These are phyloP conservation scores for Solanum habrochaites DNA, from an alignment of 257 asterid species.

Conservation along the genomic window DNA sequence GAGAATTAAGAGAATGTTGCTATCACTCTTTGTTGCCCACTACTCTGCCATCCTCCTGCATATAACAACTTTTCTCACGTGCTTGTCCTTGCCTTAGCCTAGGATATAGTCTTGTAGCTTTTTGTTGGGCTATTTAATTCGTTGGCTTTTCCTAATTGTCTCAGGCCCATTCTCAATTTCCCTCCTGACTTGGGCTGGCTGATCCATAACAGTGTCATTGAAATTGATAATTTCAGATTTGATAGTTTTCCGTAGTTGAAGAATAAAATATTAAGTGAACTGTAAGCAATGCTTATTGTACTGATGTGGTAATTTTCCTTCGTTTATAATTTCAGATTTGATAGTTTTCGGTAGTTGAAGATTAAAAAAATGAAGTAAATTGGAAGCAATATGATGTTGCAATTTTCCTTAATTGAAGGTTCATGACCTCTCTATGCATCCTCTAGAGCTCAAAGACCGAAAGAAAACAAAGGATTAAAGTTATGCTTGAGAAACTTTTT, in stretches of 20 bases:
- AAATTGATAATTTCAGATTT: background rate
- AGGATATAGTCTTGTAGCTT: background rate
- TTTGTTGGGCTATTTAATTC: background rate
- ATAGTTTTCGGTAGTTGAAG: background rate
- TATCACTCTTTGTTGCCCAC: background rate
- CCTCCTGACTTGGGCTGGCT: background rate
- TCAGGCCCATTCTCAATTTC: background rate
- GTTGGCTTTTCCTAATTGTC: background rate
- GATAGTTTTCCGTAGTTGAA: background rate
- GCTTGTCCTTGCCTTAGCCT: background rate
- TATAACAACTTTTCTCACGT: background rate
- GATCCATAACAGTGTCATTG: background rate
- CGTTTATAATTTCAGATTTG: background rate
- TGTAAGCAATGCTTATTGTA: background rate
- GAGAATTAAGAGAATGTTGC: background rate
- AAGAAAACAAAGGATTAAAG: background rate
- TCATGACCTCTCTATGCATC: background rate
- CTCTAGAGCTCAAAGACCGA: background rate
- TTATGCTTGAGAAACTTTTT: background rate
- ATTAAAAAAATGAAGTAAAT: background rate
- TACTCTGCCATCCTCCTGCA: background rate
- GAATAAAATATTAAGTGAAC: background rate
- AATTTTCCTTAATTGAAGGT: background rate
- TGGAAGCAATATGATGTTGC: background rate
- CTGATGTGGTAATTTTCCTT: background rate